Base-by-base conservation (phyloP, 176 grass and related monocot genomes). In the Carex cristatella region DNA sequence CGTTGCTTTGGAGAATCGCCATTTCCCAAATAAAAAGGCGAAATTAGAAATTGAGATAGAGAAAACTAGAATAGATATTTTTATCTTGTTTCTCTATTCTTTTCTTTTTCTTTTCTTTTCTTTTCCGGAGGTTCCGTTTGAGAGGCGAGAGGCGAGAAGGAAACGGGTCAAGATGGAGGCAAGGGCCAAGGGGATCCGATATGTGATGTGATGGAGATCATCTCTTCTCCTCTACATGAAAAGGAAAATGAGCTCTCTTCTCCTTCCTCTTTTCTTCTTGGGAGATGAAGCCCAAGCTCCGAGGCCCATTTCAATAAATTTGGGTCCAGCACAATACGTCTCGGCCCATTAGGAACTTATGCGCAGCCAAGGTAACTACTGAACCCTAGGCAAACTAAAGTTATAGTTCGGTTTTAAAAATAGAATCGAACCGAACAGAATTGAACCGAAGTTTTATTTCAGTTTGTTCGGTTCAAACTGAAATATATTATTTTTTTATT, bases 1-100 rank as follows among this genome's bases (percentile, higher is more conserved):
- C 78, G 51, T 64, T 87, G 81, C 54, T 83, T 85, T 76, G 92
- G 80, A 93, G 68, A 84, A 93, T 93, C 93, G 89, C 88, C 95
- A 98, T 98, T 55, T 79, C 49, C 12, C 13, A 15, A 15, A 65
- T 4, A 49, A 51, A 11, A 7, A 7, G 16, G 7, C 12, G 40
- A 53, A 67, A 67, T 14, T 33, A 48, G 30, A 64, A 18, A 61
- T 8, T 8, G 60, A 53, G 30, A 33, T 3, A 44, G 23, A 82
- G 63, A 83, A 69, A 28, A 44, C 81, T 83, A 12, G 18, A 56
- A 0, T 58, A 35, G 51, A 79, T 79, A 79, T 37, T 58, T 69
- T 55, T 37, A 12, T 4, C 4, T 54, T 77, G 12, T 12, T 3
- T 54, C 11, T 78, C 13, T 57, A 19, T 58, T 53, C 7, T n/a